Conservation (phyloP, 164 flowering plant genomes). For the Warburgia ugandensis region DNA sequence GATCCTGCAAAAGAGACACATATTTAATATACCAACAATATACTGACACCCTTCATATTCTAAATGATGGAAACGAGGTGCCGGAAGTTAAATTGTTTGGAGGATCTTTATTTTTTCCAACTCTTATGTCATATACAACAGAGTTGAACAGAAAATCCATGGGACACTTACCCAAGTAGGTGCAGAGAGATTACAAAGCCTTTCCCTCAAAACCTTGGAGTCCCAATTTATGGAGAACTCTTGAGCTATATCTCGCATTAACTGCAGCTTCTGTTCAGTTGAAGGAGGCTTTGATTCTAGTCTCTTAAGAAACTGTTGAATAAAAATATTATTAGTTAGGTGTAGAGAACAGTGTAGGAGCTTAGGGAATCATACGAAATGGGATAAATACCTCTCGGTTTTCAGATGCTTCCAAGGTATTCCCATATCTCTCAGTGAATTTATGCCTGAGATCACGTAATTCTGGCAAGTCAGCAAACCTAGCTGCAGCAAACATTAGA, state of each 20-base stretch:
- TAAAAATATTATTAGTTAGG: background rate
- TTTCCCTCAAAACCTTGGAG: constrained; percentile 42
- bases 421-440: constrained; percentile 71
- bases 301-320: constrained; percentile 7
- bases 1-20: too few species aligned
- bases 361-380: background rate
- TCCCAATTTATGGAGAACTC: constrained; percentile 55
- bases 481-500: constrained; percentile 85
- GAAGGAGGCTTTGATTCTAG: constrained; percentile 23
- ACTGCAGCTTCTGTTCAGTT: constrained; percentile 51
- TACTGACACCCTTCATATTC: too few species aligned
- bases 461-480: constrained; percentile 90
- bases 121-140: too few species aligned
- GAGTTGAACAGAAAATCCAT: too few species aligned
- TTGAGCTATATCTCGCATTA: constrained; percentile 47
- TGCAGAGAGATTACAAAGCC: constrained; percentile 27
- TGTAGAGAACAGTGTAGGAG: too few species aligned
- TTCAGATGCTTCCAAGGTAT: constrained; percentile 39
- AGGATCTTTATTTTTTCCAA: too few species aligned
- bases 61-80: too few species aligned
- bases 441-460: constrained; percentile 67
- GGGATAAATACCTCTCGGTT: constrained; percentile 47
- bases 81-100: too few species aligned
- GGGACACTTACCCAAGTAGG: constrained; percentile 32
- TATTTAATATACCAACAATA: too few species aligned